These are phyloP conservation scores for Kodamaea fukazawae DNA, from an alignment of 805 yeast genomes.

Conservation along the genomic window DNA sequence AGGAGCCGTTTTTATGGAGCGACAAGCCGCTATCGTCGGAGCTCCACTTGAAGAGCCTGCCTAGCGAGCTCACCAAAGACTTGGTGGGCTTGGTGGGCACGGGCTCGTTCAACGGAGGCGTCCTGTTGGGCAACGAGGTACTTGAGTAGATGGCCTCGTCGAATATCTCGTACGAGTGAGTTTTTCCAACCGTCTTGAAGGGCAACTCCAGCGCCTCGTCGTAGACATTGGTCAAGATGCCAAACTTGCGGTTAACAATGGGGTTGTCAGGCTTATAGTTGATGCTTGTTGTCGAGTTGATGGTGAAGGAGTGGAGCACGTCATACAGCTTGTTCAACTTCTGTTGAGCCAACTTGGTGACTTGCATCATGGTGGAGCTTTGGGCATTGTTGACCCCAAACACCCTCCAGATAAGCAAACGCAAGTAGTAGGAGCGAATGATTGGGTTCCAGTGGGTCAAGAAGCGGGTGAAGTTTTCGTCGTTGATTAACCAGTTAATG, in stretches of 20 bases:
- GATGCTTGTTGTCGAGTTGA: conserved; percentile 8
- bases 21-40: conserved; percentile 15
- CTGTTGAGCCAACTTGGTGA: conserved; percentile 28
- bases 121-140: conserved; percentile 17
- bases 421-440: conserved; percentile 63
- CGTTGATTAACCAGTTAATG: conserved; percentile 52
- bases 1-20: conserved; percentile 8
- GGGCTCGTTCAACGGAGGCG: conserved; percentile 6
- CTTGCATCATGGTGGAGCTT: conserved; percentile 29
- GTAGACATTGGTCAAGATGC: conserved; percentile 31
- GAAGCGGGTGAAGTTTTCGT: conserved; percentile 49
- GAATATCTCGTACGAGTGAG: conserved; percentile 61
- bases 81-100: conserved; percentile 8
- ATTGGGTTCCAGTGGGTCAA: conserved; percentile 81
- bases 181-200: conserved; percentile 34
- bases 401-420: conserved; percentile 68
- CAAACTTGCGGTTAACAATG: conserved; percentile 47
- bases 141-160: conserved; percentile 61
- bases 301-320: conserved; percentile 25
- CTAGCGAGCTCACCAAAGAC: conserved; percentile 32
- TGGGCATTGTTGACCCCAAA: conserved; percentile 42
- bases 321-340: conserved; percentile 29
- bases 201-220: conserved; percentile 13
- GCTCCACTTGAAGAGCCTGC: conserved; percentile 35
- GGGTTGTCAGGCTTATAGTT: conserved; percentile 37